These are phyloP conservation scores for Elongisporangium anandrum DNA, from an alignment of 352 stramenopile species.

Conservation along the genomic window DNA sequence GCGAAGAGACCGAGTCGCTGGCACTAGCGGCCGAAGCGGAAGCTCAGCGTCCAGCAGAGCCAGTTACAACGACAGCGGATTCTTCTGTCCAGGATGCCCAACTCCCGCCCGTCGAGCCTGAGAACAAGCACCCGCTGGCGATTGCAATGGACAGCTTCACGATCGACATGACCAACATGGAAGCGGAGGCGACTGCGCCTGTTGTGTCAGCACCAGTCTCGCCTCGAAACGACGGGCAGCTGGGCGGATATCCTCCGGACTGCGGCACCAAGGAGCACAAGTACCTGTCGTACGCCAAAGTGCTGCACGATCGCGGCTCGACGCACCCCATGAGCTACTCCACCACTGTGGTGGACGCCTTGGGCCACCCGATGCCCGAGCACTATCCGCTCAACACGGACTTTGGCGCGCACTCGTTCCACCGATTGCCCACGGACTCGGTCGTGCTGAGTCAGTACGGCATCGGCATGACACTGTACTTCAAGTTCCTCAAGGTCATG, in stretches of 20 bases:
- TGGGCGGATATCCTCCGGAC: conserved; percentile 70
- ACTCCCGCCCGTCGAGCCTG: not conserved
- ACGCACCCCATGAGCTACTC: conserved; percentile 80
- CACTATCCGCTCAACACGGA: conserved; percentile 54
- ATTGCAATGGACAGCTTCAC: not conserved
- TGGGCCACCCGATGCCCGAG: conserved; percentile 50
- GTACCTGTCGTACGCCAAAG: conserved; percentile 77
- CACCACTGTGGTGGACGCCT: conserved; percentile 38
- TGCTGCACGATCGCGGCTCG: conserved; percentile 56
- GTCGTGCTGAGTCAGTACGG: conserved; percentile 73
- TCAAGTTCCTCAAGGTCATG: conserved; percentile 87
- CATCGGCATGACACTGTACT: conserved; percentile 75
- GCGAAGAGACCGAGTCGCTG: not conserved
- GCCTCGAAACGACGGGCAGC: conserved; percentile 48
- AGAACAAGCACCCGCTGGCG: not conserved
- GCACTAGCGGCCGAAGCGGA: not conserved
- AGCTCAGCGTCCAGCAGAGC: not conserved
- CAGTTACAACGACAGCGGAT: not conserved
- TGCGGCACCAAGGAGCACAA: conserved; percentile 71
- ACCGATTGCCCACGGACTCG: conserved; percentile 69
- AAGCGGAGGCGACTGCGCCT: not conserved
- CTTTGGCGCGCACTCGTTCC: conserved; percentile 79
- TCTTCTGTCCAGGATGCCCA: not conserved
- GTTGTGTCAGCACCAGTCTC: conserved; percentile 13
- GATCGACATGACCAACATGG: not conserved